A percentile compares a stretch with the other conserved stretches of the same genome.
Conservation (phyloP, 1,284 basidiomycete species). For the Irpex sp. region DNA sequence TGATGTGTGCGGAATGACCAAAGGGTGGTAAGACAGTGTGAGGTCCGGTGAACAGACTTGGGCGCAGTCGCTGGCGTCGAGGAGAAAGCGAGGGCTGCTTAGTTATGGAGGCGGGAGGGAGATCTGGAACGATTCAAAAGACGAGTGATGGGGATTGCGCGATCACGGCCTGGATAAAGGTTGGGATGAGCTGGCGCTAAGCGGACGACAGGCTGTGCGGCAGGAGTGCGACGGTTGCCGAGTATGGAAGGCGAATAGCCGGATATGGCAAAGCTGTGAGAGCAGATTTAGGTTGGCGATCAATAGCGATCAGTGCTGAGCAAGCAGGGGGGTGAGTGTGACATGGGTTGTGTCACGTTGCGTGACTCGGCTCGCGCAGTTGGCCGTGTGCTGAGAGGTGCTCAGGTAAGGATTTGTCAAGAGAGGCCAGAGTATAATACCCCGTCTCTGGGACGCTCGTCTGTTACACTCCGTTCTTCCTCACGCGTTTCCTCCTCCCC, state of each 20-base stretch:
- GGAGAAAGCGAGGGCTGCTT: too few relatives aligned
- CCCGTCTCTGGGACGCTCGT: constrained; percentile 7
- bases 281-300: not conserved
- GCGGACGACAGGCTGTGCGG: not conserved
- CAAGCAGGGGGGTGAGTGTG: constrained; percentile 12
- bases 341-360: constrained; percentile 6
- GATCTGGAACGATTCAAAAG: not conserved
- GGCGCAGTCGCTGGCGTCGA: too few relatives aligned
- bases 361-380: constrained; percentile 13
- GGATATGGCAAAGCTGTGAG: not conserved
- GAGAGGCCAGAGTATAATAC: constrained; percentile 11
- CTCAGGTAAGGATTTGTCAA: constrained; percentile 15
- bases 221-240: not conserved
- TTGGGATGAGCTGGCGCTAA: not conserved
- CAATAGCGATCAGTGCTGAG: constrained; percentile 7
- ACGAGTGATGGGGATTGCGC: not conserved
- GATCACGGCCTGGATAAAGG: not conserved
- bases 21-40: too few relatives aligned
- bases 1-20: too few relatives aligned
- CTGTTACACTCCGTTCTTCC: constrained; percentile 1
- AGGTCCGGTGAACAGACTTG: too few relatives aligned
- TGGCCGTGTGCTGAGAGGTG: constrained; percentile 1
- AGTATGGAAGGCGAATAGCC: not conserved
- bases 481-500: constrained; percentile 3
- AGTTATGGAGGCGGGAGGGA: not conserved